Percentiles rank a stretch among this genome's conserved stretches.
These are phyloP conservation scores for Metschnikowia koreensis DNA, from an alignment of 805 yeast genomes.

Conservation along the genomic window DNA sequence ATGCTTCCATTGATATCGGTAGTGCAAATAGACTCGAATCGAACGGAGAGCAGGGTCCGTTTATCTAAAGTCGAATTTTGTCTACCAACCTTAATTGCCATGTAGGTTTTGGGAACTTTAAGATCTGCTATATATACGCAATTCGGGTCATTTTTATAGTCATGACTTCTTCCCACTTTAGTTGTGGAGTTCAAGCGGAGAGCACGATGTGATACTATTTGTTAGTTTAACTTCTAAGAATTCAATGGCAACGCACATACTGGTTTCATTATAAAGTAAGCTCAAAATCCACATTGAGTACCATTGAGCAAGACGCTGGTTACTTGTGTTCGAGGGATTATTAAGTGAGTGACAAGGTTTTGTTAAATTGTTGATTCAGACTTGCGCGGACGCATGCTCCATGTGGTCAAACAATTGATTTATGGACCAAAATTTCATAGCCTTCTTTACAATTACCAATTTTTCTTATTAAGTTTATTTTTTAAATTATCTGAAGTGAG, in stretches of 20 bases:
- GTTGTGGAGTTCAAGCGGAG: conserved; percentile 11
- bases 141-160: conserved; percentile 17
- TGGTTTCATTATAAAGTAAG: conserved; percentile 10
- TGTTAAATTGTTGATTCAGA: too few species aligned
- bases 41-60: conserved; percentile 21
- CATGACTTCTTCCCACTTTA: conserved; percentile 30
- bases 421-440: not conserved
- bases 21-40: conserved; percentile 30
- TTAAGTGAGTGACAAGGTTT: not conserved
- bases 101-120: conserved; percentile 32
- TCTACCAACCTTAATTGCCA: conserved; percentile 19
- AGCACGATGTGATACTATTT: conserved; percentile 14
- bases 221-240: conserved; percentile 9
- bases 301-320: not conserved
- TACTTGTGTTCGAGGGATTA: not conserved
- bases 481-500: too few species aligned
- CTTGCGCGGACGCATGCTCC: not conserved
- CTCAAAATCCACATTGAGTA: conserved; percentile 20
- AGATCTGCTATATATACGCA: conserved; percentile 28
- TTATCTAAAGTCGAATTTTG: not conserved
- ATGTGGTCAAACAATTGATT: not conserved
- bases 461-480: too few species aligned
- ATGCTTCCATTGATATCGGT: conserved; percentile 27
- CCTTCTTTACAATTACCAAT: too few species aligned
- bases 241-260: conserved; percentile 9